phyloP scores from a whole-genome alignment of 139 green algal genomes.

The Auxenochlorella pyrenoidosa region DNA sequence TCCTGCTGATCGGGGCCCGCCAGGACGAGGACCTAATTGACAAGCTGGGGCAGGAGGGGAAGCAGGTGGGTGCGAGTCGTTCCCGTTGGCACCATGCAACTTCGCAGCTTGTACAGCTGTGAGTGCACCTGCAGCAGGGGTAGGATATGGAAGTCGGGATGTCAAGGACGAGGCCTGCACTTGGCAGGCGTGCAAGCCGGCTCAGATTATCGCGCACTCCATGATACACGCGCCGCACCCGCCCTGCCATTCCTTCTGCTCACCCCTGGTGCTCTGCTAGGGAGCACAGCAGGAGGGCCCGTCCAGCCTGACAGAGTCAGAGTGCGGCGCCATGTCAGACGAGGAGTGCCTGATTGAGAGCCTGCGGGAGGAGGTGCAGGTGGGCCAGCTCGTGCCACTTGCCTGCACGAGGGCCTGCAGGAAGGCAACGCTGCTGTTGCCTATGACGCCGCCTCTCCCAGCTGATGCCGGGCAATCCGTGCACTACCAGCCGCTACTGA shows the following conservation, averaged over 20 bases:
- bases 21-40: slow-evolving; percentile 1
- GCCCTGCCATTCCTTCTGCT: too few species aligned
- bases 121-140: not conserved
- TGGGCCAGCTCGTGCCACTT: not conserved
- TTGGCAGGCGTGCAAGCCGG: not conserved
- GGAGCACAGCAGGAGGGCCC: not conserved
- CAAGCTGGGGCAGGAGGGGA: not conserved
- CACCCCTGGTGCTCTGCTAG: not conserved
- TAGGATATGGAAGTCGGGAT: too few species aligned
- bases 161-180: too few species aligned
- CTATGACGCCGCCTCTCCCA: too few species aligned
- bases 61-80: not conserved
- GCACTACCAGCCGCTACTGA: too few species aligned
- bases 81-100: not conserved
- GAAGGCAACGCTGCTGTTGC: too few species aligned
- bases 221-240: not conserved
- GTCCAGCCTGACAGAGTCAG: too few species aligned
- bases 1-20: slow-evolving; percentile 47
- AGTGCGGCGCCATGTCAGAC: not conserved
- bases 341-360: slow-evolving; percentile 32
- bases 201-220: not conserved
- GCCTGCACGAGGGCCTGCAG: too few species aligned
- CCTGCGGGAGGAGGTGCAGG: slow-evolving; percentile 35
- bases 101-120: not conserved
- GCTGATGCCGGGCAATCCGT: too few species aligned